Conservation (phyloP, 2,329 filamentous ascomycete genomes). For the Talaromyces sp. region DNA sequence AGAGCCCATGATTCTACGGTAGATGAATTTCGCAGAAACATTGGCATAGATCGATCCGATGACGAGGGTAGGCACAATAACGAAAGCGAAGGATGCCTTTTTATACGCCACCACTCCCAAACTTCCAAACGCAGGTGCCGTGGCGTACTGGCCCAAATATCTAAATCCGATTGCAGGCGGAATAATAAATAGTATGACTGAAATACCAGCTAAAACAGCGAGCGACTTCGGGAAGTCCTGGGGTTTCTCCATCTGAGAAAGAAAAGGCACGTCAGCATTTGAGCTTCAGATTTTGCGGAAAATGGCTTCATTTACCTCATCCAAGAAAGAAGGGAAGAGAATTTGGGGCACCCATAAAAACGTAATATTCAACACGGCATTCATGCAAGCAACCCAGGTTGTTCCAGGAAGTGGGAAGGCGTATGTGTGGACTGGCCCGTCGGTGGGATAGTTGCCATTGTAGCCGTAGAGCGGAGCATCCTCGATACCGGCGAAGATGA, state of each 20-base stretch:
- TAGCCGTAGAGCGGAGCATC: conserved; percentile 45
- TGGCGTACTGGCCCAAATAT: conserved; percentile 49
- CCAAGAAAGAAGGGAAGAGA: conserved; percentile 51
- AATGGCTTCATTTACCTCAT: conserved; percentile 40
- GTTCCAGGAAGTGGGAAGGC: conserved; percentile 47
- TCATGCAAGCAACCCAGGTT: conserved; percentile 48
- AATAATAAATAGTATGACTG: conserved; percentile 48
- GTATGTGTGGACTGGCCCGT: conserved; percentile 45
- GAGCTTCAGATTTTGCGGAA: not conserved
- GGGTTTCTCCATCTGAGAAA: conserved; percentile 26
- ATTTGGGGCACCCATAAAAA: conserved; percentile 53
- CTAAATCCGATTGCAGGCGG: conserved; percentile 49
- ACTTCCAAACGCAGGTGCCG: conserved; percentile 49
- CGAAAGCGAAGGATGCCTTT: conserved; percentile 50
- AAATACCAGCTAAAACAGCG: conserved; percentile 45
- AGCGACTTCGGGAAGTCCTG: conserved; percentile 52
- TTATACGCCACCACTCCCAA: conserved; percentile 45
- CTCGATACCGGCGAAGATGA: conserved; percentile 49
- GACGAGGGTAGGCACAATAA: conserved; percentile 50
- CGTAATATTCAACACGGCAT: conserved; percentile 50
- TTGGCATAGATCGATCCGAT: conserved; percentile 52
- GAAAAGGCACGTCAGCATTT: not conserved
- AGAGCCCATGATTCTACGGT: conserved; percentile 42
- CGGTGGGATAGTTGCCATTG: conserved; percentile 44
- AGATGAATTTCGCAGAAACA: conserved; percentile 48